A percentile compares a stretch with the other conserved stretches of the same genome.
These are phyloP conservation scores for Rhodotorula sp. DNA, from an alignment of 1,284 basidiomycete species.

Conservation along the genomic window DNA sequence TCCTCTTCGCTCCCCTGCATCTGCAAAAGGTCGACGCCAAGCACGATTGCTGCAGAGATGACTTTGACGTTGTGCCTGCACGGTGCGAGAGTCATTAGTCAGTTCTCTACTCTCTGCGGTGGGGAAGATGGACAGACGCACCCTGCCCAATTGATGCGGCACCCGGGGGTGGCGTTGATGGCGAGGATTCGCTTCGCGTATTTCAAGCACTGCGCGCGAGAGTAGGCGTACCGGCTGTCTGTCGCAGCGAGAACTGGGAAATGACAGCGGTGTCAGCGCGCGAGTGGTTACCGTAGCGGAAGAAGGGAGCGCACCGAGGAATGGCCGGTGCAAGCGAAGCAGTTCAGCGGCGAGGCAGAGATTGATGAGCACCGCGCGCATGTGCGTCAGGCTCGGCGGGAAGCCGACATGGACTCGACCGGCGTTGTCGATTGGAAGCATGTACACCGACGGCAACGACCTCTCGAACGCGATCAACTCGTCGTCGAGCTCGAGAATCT, in stretches of 20 bases:
- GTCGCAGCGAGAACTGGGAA: constrained; percentile 25
- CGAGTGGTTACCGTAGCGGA: no score
- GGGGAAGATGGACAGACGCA: neutral
- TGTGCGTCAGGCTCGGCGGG: constrained; percentile 6
- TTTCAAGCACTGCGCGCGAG: constrained; percentile 19
- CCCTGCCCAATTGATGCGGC: constrained; percentile 13
- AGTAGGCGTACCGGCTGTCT: constrained; percentile 21
- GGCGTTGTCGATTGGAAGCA: constrained; percentile 1
- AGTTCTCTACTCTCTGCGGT: no score
- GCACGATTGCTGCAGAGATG: constrained; percentile 19
- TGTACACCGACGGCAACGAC: constrained; percentile 11
- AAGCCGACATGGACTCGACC: constrained; percentile 3
- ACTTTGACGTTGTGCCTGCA: constrained; percentile 8
- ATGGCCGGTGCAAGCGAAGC: constrained; percentile 29
- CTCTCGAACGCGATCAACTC: constrained; percentile 21
- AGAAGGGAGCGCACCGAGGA: constrained; percentile 17
- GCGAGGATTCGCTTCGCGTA: constrained; percentile 34
- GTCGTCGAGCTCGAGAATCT: constrained; percentile 7
- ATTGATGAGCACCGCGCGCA: constrained; percentile 17
- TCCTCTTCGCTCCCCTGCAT: constrained; percentile 20
- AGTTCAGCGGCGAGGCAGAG: constrained; percentile 21
- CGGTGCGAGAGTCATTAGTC: no score
- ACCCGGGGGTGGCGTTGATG: constrained; percentile 18
- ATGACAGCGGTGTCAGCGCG: neutral
- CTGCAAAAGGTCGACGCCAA: constrained; percentile 21